Evolutionary conservation across 2,329 filamentous ascomycete species (phyloP), one percentile per base, ranked within the genome.

Genomic region (Falciphora oryzae): DNA sequence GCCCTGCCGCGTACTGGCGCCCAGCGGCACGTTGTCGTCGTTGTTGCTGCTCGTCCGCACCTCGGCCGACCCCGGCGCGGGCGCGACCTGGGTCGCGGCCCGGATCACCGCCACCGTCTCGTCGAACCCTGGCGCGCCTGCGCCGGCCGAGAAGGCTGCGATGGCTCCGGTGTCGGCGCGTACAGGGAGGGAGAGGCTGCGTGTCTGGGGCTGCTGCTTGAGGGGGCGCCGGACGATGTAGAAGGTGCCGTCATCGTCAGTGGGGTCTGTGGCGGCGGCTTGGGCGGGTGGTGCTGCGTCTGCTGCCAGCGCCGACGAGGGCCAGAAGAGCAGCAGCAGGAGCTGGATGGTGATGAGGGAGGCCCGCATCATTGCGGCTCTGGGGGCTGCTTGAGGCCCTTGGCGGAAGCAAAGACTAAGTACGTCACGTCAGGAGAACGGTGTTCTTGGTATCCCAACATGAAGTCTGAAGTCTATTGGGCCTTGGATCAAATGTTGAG

Each of bases 221-320:
- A 56, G 8, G 32, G 35, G 60, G 32, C 38, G 44, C 25, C 60
- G 60, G 60, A 56, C 14, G 22, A 56, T 56, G 35, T 62, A 62
- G 16, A 62, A 62, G 2, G 60, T 53, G 35, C 38, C 60, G 27
- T 61, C 59, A 11, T 62, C 27, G 11, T 29, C 25, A 38, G 8
- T n/a, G 59, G 29, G 22, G 18, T 22, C 18, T 14, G 59, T 18
- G n/a, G 25, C 35, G 38, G 22, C 59, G 14, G 31, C 11, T n/a
- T n/a, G n/a, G 22, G 59, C 38, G 60, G 38, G n/a, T n/a, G 28
- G 29, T 29, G 58, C 22, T 59, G 18, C 44, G 6, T 53, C 5
- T 11, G 18, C 22, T 53, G 38, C 16, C 38, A n/a, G 44, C 3
- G 18, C 4, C 18, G 44, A 4, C 44, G 44, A 53, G 44, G 18